Base-by-base conservation (phyloP, 257 asterid species). In the Nemophila menziesii region DNA sequence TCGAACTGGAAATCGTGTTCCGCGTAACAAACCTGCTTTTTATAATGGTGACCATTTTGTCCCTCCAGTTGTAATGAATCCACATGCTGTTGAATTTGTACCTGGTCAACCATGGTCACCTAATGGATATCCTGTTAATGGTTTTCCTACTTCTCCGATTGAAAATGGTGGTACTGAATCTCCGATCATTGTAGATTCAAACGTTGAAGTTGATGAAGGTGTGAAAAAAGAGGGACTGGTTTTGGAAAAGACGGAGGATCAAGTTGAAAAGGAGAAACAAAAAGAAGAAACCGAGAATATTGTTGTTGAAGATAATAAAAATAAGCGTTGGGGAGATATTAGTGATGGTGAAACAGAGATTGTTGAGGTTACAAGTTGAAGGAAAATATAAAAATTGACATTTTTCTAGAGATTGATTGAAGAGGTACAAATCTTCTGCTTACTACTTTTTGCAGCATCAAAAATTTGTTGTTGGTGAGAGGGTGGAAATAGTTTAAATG, bases 31-130 rank as follows among this genome's bases (percentile, higher is more conserved):
- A 68, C 70, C 82, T 38, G 49, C 56, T 43, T 79, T 70, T 64
- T 67, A 60, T 55, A 57, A 64, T 63, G 74, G 60, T 22, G 90
- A 81, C 51, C 63, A 47, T 53, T 59, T 65, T 47, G 53, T 64
- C 46, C 72, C 69, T 51, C 77, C 69, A 46, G 39, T 63, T 47
- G 54, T 71, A 46, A 83, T 83, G 94, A 83, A 83, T 53, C 93
- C 93, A 20, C 94, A 79, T 52, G 92, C 94, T 4, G 67, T 68
- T 51, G 94, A 75, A 63, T 77, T 75, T 58, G 69, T 84, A 44
- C 90, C 95, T 14, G 70, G 79, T 17, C 82, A 80, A 42, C 68
- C 78, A 43, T 86, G 93, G 93, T 70, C 75, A 39, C 78, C 80
- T 15, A 69, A 66, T 46, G 85, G 93, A 46, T 75, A 64, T 56